Evolutionary conservation across 2,329 filamentous ascomycete species (phyloP).

Genomic region (Claviceps sp.): DNA sequence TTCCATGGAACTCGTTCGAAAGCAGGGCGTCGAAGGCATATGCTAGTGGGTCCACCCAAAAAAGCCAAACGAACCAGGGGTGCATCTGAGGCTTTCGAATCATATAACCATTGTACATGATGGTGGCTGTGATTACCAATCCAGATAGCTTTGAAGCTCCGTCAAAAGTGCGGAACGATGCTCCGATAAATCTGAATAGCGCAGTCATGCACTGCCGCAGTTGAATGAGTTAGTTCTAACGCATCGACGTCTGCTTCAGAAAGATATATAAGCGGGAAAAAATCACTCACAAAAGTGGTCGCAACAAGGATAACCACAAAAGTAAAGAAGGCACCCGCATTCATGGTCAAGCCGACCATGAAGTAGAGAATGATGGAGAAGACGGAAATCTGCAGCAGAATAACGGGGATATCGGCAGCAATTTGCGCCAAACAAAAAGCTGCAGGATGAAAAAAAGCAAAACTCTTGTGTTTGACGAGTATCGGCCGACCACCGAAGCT

Average conservation of each 20-base stretch:
- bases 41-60: slow-evolving; percentile 52
- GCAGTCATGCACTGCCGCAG: slow-evolving; percentile 37
- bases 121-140: slow-evolving; percentile 32
- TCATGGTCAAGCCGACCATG: slow-evolving; percentile 42
- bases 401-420: slow-evolving; percentile 39
- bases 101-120: slow-evolving; percentile 53
- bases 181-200: slow-evolving; percentile 42
- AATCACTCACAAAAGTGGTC: slow-evolving; percentile 32
- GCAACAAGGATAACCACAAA: slow-evolving; percentile 42
- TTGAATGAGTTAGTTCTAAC: not conserved
- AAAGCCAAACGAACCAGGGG: slow-evolving; percentile 49
- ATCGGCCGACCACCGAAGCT: slow-evolving; percentile 48
- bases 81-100: slow-evolving; percentile 49
- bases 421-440: slow-evolving; percentile 45
- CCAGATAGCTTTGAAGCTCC: slow-evolving; percentile 44
- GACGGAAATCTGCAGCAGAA: slow-evolving; percentile 41
- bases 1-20: slow-evolving; percentile 54
- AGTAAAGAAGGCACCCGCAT: slow-evolving; percentile 45
- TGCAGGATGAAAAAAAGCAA: slow-evolving; percentile 44
- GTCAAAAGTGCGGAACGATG: slow-evolving; percentile 42
- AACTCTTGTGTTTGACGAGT: slow-evolving; percentile 43
- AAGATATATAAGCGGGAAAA: not conserved
- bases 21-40: slow-evolving; percentile 58
- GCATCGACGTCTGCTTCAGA: not conserved
- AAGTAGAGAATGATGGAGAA: slow-evolving; percentile 51